Percentiles rank a stretch among this genome's conserved stretches.
Conservation (phyloP, 768 basidiomycete species). For the Mycena olivaceomarginata region DNA sequence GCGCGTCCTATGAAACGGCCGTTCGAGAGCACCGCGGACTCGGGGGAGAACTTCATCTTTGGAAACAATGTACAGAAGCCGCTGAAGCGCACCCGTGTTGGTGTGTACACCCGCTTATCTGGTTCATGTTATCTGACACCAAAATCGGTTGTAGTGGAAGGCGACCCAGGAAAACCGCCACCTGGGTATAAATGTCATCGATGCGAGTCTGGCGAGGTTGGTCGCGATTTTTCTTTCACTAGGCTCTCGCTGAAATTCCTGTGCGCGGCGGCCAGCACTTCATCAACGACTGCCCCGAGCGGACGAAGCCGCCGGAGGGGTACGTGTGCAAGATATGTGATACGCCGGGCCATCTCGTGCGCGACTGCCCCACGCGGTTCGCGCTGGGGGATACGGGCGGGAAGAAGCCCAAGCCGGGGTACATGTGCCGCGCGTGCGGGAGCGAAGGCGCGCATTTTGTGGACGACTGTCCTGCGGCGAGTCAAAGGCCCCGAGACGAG, state of each 20-base stretch:
- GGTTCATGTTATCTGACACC: slow-evolving; percentile 19
- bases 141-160: slow-evolving; percentile 49
- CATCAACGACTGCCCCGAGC: slow-evolving; percentile 85
- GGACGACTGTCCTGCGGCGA: slow-evolving; percentile 88
- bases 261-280: slow-evolving; percentile 72
- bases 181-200: slow-evolving; percentile 85
- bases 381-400: slow-evolving; percentile 90
- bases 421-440: slow-evolving; percentile 94
- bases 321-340: slow-evolving; percentile 94
- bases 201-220: slow-evolving; percentile 85
- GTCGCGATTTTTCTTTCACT: slow-evolving; percentile 39
- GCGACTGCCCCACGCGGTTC: slow-evolving; percentile 90
- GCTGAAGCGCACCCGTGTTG: slow-evolving; percentile 74
- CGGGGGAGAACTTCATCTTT: slow-evolving; percentile 81
- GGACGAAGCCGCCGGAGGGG: slow-evolving; percentile 85
- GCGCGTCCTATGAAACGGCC: slow-evolving; percentile 71
- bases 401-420: slow-evolving; percentile 88
- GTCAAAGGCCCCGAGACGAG: slow-evolving; percentile 65
- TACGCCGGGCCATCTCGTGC: slow-evolving; percentile 87
- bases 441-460: slow-evolving; percentile 87
- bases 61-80: slow-evolving; percentile 76
- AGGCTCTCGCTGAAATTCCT: slow-evolving; percentile 24
- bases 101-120: slow-evolving; percentile 55
- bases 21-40: slow-evolving; percentile 63
- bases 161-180: slow-evolving; percentile 75